phyloP scores from a whole-genome alignment of 139 green algal genomes.

The Pleodorina starrii region DNA sequence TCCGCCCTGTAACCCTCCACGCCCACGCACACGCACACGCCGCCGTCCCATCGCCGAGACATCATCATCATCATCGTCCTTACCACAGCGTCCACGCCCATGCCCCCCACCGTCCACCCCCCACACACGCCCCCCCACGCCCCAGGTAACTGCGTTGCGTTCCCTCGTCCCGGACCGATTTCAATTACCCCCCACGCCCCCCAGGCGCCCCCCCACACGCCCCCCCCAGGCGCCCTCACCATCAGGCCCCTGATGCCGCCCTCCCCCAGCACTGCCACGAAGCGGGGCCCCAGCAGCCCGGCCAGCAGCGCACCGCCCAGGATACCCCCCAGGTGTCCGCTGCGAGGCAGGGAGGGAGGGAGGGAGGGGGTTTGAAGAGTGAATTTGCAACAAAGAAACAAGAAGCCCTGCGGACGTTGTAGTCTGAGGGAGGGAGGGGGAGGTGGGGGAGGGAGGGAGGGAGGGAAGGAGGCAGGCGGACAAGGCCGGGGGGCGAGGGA shows the following conservation, averaged over 20 bases:
- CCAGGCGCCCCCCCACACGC: neutral
- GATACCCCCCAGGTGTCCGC: conserved; percentile 75
- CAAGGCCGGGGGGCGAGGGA: neutral
- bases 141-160: neutral
- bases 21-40: too few relatives aligned
- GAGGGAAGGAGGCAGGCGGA: neutral
- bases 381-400: too few relatives aligned
- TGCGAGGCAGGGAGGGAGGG: conserved; percentile 10
- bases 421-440: neutral
- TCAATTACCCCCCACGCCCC: too few relatives aligned
- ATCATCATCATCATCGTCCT: neutral
- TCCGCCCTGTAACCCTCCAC: too few relatives aligned
- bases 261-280: conserved; percentile 15
- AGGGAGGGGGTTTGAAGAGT: too few relatives aligned
- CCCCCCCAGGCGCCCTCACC: neutral
- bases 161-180: too few relatives aligned
- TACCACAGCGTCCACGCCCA: neutral
- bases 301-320: conserved; percentile 66
- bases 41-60: neutral
- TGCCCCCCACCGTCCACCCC: neutral
- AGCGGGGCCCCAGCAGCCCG: conserved; percentile 65
- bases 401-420: too few relatives aligned
- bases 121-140: neutral
- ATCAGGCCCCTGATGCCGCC: neutral
- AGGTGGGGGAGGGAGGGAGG: neutral